Conservation (phyloP, 257 asterid genomes). For the Solanum pennellii region DNA sequence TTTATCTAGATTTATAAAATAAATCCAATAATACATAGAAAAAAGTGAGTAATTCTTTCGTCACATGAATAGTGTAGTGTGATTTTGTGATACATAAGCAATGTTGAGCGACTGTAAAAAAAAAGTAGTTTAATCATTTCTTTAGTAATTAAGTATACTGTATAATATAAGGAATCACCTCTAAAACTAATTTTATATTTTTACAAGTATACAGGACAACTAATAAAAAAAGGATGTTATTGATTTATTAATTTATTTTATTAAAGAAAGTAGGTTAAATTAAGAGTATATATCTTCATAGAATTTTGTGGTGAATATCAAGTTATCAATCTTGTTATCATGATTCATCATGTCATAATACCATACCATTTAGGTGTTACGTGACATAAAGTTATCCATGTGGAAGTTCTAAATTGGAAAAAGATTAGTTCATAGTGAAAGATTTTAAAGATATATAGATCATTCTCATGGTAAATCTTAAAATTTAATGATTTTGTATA, state of each 20-base stretch:
- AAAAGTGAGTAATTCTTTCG: background rate
- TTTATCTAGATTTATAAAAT: no score
- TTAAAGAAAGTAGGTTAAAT: background rate
- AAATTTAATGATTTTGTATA: no score
- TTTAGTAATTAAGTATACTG: background rate
- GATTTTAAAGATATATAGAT: background rate
- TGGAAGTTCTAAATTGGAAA: background rate
- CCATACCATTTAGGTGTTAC: background rate
- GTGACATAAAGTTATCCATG: background rate
- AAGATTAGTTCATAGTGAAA: background rate
- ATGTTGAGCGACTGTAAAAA: background rate
- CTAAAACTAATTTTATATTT: background rate
- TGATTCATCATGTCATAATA: background rate
- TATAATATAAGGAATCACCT: background rate
- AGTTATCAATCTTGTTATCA: background rate
- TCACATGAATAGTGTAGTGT: background rate
- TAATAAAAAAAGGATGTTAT: background rate
- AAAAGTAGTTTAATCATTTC: background rate
- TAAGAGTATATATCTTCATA: background rate
- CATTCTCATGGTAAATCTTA: no score
- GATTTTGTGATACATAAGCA: background rate
- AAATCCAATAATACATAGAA: no score
- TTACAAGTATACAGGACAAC: background rate
- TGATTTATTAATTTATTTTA: background rate
- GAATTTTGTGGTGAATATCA: background rate